Evolutionary conservation across 2,329 filamentous ascomycete species (phyloP).

Genomic region (Chaetomium sp.): DNA sequence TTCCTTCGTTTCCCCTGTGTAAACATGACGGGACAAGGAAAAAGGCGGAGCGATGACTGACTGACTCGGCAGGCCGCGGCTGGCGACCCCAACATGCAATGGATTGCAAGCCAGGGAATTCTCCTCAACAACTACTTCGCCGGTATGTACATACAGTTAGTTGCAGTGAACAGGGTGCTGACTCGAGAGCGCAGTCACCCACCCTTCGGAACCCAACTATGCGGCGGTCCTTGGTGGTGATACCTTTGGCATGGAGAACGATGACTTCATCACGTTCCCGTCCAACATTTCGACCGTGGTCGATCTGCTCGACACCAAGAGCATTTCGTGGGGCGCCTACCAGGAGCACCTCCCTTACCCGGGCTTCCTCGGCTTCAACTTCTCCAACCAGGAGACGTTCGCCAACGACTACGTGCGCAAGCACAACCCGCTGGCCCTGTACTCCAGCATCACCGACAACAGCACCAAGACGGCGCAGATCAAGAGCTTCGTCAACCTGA

Average conservation of each 20-base stretch:
- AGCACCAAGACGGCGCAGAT: slow-evolving; percentile 57
- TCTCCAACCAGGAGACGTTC: slow-evolving; percentile 57
- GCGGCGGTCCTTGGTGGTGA: slow-evolving; percentile 61
- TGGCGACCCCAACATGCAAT: slow-evolving; percentile 44
- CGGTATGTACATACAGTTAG: slow-evolving; percentile 9
- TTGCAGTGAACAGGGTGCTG: neutral
- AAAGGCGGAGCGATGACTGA: neutral
- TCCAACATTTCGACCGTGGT: slow-evolving; percentile 59
- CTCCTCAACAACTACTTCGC: slow-evolving; percentile 53
- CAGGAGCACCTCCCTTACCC: slow-evolving; percentile 72
- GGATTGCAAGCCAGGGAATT: slow-evolving; percentile 56
- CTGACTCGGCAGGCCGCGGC: neutral
- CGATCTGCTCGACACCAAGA: slow-evolving; percentile 60
- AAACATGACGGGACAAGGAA: neutral
- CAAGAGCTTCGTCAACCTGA: slow-evolving; percentile 68
- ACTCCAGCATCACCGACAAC: slow-evolving; percentile 56
- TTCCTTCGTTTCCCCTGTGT: neutral
- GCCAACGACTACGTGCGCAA: slow-evolving; percentile 77
- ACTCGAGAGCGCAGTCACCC: slow-evolving; percentile 41
- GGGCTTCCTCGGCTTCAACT: slow-evolving; percentile 61
- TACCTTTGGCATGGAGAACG: slow-evolving; percentile 66
- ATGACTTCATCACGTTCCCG: slow-evolving; percentile 53
- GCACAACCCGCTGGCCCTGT: slow-evolving; percentile 58
- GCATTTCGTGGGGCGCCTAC: slow-evolving; percentile 65
- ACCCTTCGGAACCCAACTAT: slow-evolving; percentile 74